Evolutionary conservation across 371 early-diverging fungal genomes (phyloP).

Genomic region (Mortierella sp.): DNA sequence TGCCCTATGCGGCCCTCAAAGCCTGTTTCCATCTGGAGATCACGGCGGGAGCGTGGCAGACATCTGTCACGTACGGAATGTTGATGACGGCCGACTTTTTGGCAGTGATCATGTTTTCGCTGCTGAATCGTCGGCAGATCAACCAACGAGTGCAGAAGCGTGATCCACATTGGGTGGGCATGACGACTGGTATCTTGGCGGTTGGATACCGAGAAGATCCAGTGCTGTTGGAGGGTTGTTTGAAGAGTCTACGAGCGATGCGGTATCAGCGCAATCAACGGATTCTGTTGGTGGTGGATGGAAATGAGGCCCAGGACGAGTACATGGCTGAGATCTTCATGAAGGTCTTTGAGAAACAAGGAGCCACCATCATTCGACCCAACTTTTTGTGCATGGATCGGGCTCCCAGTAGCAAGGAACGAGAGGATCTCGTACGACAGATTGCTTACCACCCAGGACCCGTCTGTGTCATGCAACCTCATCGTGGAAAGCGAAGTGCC

Average conservation of each 20-base stretch:
- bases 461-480: slow-evolving; percentile 68
- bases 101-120: slow-evolving; percentile 30
- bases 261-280: slow-evolving; percentile 66
- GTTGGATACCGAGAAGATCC: slow-evolving; percentile 77
- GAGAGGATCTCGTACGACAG: slow-evolving; percentile 37
- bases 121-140: slow-evolving; percentile 34
- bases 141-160: slow-evolving; percentile 32
- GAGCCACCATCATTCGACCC: slow-evolving; percentile 57
- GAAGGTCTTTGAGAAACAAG: slow-evolving; percentile 62
- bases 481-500: slow-evolving; percentile 71
- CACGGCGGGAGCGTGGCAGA: slow-evolving; percentile 45
- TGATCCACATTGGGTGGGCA: slow-evolving; percentile 24
- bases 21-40: slow-evolving; percentile 43
- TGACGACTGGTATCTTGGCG: slow-evolving; percentile 57
- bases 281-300: slow-evolving; percentile 69
- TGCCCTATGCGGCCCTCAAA: slow-evolving; percentile 35
- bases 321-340: slow-evolving; percentile 71
- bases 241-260: slow-evolving; percentile 62
- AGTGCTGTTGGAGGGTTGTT: slow-evolving; percentile 61
- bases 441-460: slow-evolving; percentile 56
- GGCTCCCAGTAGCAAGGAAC: slow-evolving; percentile 32
- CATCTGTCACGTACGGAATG: slow-evolving; percentile 47
- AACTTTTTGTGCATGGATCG: slow-evolving; percentile 58
- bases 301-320: slow-evolving; percentile 65
- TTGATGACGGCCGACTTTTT: slow-evolving; percentile 42